Evolutionary conservation across 176 grass and related monocot genomes (phyloP).

Genomic region (Dactylis glomerata): DNA sequence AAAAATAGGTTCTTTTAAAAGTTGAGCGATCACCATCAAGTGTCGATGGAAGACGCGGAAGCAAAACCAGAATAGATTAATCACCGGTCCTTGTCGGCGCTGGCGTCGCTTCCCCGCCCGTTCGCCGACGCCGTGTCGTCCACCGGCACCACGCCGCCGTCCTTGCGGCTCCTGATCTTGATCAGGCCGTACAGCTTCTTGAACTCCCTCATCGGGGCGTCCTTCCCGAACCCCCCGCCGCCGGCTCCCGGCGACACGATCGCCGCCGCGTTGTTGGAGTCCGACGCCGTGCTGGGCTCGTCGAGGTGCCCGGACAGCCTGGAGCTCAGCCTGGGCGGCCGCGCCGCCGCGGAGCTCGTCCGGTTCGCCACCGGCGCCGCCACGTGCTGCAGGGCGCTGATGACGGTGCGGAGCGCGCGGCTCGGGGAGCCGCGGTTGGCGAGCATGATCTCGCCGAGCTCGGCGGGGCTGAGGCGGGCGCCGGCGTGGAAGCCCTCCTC

Average conservation of each 20-base stretch:
- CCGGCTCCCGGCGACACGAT: slow-evolving; percentile 25
- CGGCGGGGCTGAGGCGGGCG: slow-evolving; percentile 74
- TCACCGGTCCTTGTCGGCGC: slow-evolving; percentile 51
- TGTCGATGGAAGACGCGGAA: background rate
- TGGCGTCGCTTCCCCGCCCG: slow-evolving; percentile 28
- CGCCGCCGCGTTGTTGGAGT: background rate
- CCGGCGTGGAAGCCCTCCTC: slow-evolving; percentile 88
- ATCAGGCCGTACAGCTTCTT: slow-evolving; percentile 92
- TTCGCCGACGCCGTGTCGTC: slow-evolving; percentile 53
- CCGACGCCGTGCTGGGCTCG: background rate
- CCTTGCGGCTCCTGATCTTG: slow-evolving; percentile 80
- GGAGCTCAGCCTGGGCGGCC: slow-evolving; percentile 25
- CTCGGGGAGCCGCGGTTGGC: slow-evolving; percentile 69
- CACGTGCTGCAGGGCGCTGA: slow-evolving; percentile 69
- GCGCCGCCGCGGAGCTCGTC: background rate
- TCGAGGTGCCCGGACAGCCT: slow-evolving; percentile 38
- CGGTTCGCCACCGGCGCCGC: background rate
- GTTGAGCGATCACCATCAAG: slow-evolving; percentile 7
- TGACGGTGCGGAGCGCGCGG: slow-evolving; percentile 85
- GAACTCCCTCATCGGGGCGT: slow-evolving; percentile 67
- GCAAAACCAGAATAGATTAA: background rate
- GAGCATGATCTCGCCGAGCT: slow-evolving; percentile 99
- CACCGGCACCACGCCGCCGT: slow-evolving; percentile 43
- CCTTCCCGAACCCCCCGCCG: slow-evolving; percentile 44
- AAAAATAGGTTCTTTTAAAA: background rate